Conservation (phyloP, 345 rosid species). For the Salix dunnii region DNA sequence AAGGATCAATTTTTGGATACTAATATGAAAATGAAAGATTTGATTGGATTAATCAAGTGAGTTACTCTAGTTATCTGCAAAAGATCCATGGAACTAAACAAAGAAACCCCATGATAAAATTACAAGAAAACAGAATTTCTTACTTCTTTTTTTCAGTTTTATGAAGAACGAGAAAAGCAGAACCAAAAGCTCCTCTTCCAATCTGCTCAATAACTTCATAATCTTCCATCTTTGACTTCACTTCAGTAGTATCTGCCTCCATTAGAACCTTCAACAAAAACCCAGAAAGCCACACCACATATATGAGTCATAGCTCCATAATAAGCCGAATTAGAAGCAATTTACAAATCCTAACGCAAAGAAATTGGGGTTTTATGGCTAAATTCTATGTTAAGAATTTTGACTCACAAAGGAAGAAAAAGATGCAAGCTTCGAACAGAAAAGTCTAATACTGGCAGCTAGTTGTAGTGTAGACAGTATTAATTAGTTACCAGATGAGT, state of each 20-base stretch:
- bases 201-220: slow-evolving; percentile 84
- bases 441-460: neutral
- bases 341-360: neutral
- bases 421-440: neutral
- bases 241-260: slow-evolving; percentile 47
- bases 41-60: neutral
- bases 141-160: slow-evolving; percentile 65
- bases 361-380: neutral
- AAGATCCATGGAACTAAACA: slow-evolving; percentile 9
- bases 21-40: neutral
- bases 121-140: slow-evolving; percentile 8
- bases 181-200: slow-evolving; percentile 74
- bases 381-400: neutral
- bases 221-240: slow-evolving; percentile 65
- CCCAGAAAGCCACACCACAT: slow-evolving; percentile 1
- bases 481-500: neutral
- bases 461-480: neutral
- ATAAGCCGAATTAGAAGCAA: neutral
- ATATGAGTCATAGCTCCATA: slow-evolving; percentile 2
- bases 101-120: neutral
- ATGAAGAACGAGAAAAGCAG: slow-evolving; percentile 88
- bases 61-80: neutral
- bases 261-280: slow-evolving; percentile 33
- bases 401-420: neutral
- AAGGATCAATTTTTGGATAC: neutral